phyloP scores from a whole-genome alignment of 441 rosid species.

The Manihot esculenta region DNA sequence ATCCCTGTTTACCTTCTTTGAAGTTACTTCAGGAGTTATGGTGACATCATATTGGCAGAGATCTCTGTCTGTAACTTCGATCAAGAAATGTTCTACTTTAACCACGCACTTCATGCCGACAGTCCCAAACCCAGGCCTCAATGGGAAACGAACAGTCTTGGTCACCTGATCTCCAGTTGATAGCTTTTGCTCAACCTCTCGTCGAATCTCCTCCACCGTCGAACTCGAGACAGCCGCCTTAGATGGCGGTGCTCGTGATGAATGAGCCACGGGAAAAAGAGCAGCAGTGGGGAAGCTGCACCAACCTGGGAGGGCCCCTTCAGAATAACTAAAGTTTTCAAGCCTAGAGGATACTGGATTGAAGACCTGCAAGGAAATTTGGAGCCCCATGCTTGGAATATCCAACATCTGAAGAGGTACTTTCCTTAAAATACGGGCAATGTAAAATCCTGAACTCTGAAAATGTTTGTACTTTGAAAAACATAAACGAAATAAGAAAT shows the following conservation, averaged over 20 bases:
- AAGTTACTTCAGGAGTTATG: slow-evolving; percentile 47
- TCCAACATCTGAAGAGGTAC: too few species aligned
- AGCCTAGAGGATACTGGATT: too few species aligned
- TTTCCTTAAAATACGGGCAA: too few species aligned
- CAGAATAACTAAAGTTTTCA: too few species aligned
- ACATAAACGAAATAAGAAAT: too few species aligned
- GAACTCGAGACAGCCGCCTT: slow-evolving; percentile 6
- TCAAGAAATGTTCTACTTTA: slow-evolving; percentile 73
- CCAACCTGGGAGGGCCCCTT: too few species aligned
- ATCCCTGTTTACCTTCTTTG: slow-evolving; percentile 44
- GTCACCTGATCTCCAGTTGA: slow-evolving; percentile 12
- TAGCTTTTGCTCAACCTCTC: slow-evolving; percentile 18
- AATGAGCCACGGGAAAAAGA: background rate
- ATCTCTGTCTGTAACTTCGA: slow-evolving; percentile 44
- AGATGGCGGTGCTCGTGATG: background rate
- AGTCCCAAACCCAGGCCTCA: slow-evolving; percentile 59
- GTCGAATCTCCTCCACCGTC: background rate
- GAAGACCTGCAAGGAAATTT: too few species aligned
- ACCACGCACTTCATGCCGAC: slow-evolving; percentile 42
- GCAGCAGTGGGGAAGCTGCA: too few species aligned
- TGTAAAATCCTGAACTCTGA: too few species aligned
- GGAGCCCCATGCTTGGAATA: too few species aligned
- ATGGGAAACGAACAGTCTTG: slow-evolving; percentile 24
- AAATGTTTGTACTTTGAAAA: too few species aligned
- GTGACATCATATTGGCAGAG: slow-evolving; percentile 68